Conservation (phyloP, 768 basidiomycete species). For the Termitomyces sp. region DNA sequence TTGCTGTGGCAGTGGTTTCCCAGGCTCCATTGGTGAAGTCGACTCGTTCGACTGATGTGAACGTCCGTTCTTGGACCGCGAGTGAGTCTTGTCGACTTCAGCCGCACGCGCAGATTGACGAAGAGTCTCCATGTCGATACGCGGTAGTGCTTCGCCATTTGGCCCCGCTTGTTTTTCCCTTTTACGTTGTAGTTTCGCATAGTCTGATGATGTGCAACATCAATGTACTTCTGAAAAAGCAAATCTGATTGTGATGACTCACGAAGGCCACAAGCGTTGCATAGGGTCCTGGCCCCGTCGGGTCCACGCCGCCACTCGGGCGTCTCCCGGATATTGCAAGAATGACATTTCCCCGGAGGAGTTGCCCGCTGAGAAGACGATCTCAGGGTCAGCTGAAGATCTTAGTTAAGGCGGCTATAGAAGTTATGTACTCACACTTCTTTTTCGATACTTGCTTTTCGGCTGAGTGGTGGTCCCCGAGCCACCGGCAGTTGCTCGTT, state of each 20-base stretch:
- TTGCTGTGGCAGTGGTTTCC: slow-evolving; percentile 23
- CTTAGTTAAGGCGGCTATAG: background rate
- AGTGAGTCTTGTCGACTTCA: slow-evolving; percentile 33
- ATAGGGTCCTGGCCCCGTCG: slow-evolving; percentile 77
- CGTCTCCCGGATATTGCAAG: slow-evolving; percentile 82
- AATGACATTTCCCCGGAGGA: slow-evolving; percentile 83
- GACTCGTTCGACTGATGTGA: slow-evolving; percentile 23
- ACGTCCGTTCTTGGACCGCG: slow-evolving; percentile 16
- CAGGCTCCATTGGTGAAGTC: slow-evolving; percentile 24
- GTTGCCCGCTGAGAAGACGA: slow-evolving; percentile 63
- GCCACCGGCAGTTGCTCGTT: slow-evolving; percentile 65
- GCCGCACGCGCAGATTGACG: slow-evolving; percentile 66
- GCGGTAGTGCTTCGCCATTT: slow-evolving; percentile 48
- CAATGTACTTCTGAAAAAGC: background rate
- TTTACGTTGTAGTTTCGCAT: slow-evolving; percentile 79
- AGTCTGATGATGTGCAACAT: slow-evolving; percentile 41
- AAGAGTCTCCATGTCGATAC: slow-evolving; percentile 71
- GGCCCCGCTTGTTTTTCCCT: slow-evolving; percentile 55
- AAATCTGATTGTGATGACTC: slow-evolving; percentile 24
- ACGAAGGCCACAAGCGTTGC: slow-evolving; percentile 86
- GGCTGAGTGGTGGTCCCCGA: slow-evolving; percentile 44
- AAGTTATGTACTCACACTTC: slow-evolving; percentile 58
- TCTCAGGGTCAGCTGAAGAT: slow-evolving; percentile 15
- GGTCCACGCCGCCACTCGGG: slow-evolving; percentile 88
- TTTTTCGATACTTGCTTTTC: slow-evolving; percentile 80